These are phyloP conservation scores for Aleurites moluccanus DNA, from an alignment of 441 rosid genomes.

Conservation along the genomic window DNA sequence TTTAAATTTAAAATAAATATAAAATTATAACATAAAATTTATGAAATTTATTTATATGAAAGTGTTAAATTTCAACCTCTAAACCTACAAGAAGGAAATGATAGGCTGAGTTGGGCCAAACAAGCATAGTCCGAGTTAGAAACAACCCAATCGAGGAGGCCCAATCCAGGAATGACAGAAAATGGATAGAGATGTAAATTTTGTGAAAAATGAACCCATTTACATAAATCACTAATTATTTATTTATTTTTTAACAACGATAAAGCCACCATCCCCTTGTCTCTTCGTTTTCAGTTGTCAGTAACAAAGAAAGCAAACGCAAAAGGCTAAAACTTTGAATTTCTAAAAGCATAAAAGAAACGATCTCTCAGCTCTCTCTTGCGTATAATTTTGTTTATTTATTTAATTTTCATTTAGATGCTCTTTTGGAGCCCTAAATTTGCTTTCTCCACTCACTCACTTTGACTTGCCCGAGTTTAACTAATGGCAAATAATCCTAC, in stretches of 20 bases:
- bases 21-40: too few species aligned
- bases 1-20: too few species aligned
- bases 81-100: too few species aligned
- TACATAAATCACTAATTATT: conserved; percentile 17
- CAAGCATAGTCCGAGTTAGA: too few species aligned
- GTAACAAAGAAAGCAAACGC: not conserved
- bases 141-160: too few species aligned
- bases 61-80: too few species aligned
- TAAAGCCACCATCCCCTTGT: conserved; percentile 31
- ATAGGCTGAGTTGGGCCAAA: too few species aligned
- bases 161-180: too few species aligned
- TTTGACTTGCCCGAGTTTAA: conserved; percentile 16
- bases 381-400: not conserved
- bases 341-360: not conserved
- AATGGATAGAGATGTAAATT: too few species aligned
- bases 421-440: conserved; percentile 23
- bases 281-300: conserved; percentile 4
- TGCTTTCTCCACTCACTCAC: not conserved
- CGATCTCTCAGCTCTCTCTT: not conserved
- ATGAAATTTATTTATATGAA: too few species aligned
- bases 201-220: too few species aligned
- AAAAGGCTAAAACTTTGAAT: conserved; percentile 13
- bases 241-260: conserved; percentile 29
- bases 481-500: conserved; percentile 59
- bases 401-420: conserved; percentile 36